These are phyloP conservation scores for Rachicladosporium sp. DNA, from an alignment of 2,329 filamentous ascomycete genomes.

Conservation along the genomic window DNA sequence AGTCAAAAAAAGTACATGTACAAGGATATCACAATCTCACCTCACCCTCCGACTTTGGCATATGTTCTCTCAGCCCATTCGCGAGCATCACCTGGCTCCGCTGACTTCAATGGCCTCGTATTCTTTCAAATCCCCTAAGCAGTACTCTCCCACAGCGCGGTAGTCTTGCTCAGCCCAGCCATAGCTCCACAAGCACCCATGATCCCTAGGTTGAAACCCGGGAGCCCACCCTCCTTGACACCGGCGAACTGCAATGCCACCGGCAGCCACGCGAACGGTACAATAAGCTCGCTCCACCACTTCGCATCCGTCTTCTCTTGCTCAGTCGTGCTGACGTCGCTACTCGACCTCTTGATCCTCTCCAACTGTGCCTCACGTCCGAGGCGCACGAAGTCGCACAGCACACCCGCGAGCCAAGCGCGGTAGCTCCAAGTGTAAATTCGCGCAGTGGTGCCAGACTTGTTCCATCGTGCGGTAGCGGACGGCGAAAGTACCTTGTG, in stretches of 20 bases:
- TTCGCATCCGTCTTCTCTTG: constrained; percentile 28
- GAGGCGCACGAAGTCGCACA: constrained; percentile 32
- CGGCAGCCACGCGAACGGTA: constrained; percentile 32
- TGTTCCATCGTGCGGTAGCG: constrained; percentile 24
- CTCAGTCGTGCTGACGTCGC: constrained; percentile 15
- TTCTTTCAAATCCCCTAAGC: constrained; percentile 4
- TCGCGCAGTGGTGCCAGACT: constrained; percentile 22
- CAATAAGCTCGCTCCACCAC: constrained; percentile 32
- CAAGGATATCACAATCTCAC: too few relatives aligned
- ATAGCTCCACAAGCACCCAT: constrained; percentile 32
- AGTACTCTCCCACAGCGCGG: constrained; percentile 23
- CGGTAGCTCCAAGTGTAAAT: constrained; percentile 31
- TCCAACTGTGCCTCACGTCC: constrained; percentile 31
- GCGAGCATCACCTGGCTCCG: too few relatives aligned
- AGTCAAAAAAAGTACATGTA: too few relatives aligned
- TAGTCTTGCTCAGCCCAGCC: constrained; percentile 25
- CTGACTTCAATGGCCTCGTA: not conserved
- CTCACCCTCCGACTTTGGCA: too few relatives aligned
- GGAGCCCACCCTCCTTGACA: constrained; percentile 24
- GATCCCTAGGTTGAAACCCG: constrained; percentile 32
- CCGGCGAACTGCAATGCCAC: constrained; percentile 30
- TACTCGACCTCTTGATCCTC: constrained; percentile 17
- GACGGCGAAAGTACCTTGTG: constrained; percentile 25
- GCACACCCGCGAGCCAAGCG: constrained; percentile 31
- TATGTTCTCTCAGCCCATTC: too few relatives aligned